Evolutionary conservation across 148 eudicot species (phyloP).

Genomic region (Silene latifolia): DNA sequence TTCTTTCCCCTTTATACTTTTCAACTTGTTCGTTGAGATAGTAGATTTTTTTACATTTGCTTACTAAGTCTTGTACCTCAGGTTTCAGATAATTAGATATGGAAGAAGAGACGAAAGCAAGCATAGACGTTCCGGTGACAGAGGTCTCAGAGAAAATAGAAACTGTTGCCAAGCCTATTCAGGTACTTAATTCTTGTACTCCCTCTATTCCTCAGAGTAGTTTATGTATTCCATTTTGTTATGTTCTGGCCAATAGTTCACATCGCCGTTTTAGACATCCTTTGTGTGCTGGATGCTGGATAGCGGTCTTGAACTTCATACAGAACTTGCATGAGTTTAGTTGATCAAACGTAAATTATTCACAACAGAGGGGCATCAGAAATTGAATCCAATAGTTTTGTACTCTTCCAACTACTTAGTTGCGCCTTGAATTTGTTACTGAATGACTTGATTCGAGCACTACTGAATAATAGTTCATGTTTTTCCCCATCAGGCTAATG

Average conservation of each 20-base stretch:
- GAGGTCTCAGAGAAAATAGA: constrained; percentile 38
- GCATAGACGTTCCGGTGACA: constrained; percentile 40
- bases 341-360: neutral
- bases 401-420: neutral
- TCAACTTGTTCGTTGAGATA: neutral
- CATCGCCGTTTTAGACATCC: neutral
- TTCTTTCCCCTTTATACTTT: constrained; percentile 2
- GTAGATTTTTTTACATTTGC: neutral
- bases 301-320: neutral
- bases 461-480: neutral
- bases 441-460: neutral
- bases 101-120: constrained; percentile 58
- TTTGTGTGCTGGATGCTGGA: no score
- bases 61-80: constrained; percentile 8
- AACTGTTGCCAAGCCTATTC: constrained; percentile 33
- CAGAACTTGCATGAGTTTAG: neutral
- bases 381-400: no score
- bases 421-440: neutral
- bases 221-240: neutral
- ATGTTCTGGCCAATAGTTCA: neutral
- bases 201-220: neutral
- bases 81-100: constrained; percentile 29
- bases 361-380: no score
- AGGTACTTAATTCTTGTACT: constrained; percentile 34
- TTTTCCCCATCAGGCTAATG: constrained; percentile 30